phyloP scores from a whole-genome alignment of 1,284 basidiomycete species.

The Ustilago curta region DNA sequence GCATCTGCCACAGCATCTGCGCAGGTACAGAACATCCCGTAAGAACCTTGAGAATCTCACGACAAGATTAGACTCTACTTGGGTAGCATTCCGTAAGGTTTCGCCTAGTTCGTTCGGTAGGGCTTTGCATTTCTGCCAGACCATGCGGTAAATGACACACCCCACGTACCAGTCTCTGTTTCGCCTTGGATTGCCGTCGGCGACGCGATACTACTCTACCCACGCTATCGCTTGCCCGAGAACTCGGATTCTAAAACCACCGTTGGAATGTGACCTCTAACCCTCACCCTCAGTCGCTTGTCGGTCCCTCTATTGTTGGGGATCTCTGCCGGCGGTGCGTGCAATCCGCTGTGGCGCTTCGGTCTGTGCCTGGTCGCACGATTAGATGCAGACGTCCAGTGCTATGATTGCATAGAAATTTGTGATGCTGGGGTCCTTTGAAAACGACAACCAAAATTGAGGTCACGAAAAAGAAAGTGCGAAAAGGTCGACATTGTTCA shows the following conservation, averaged over 20 bases:
- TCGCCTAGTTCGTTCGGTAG: neutral
- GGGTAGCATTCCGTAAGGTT: neutral
- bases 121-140: neutral
- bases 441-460: no score
- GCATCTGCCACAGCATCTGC: slow-evolving; percentile 2
- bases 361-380: no score
- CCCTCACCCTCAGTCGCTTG: neutral
- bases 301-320: neutral
- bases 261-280: neutral
- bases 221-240: neutral
- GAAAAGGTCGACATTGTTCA: no score
- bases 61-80: neutral
- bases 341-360: no score
- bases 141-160: slow-evolving; percentile 1
- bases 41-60: neutral
- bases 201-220: neutral
- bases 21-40: neutral
- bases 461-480: no score
- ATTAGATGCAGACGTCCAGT: no score
- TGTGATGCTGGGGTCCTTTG: no score
- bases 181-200: neutral
- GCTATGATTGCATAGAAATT: no score
- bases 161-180: slow-evolving; percentile 1
- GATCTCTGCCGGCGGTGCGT: neutral
- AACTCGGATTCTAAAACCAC: neutral